Evolutionary conservation across 148 eudicot species (phyloP), one percentile per base, ranked within the genome.

Genomic region (Bassia scoparia): DNA sequence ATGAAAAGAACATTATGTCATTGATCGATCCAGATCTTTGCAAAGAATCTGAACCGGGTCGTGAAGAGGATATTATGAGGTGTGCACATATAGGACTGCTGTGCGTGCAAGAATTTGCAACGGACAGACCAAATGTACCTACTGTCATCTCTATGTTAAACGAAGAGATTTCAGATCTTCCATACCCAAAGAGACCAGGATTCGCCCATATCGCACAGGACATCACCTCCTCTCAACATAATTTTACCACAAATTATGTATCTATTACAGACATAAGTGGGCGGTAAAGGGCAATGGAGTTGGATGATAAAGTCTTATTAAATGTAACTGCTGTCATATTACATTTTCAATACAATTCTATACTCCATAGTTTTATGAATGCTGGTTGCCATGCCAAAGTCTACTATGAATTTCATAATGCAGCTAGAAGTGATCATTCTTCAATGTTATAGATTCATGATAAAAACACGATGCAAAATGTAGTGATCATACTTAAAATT

Each of bases 31-130:
- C 81, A 38, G 27, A 16, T 9, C 41, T 76, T 35, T 23, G 14
- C 9, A 16, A 60, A 12, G 50, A 59, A 24, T 33, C 63, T 71
- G 62, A 66, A 41, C 21, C 31, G 68, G 18, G 18, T 14, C 17
- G 53, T 26, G 77, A 73, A 59, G 43, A 37, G 27, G 71, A 81
- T 5, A 72, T 76, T 44, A 61, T 53, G 64, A 80, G 76, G 63
- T 83, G 83, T 67, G 50, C 74, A 71, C 74, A 78, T 16, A 62
- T 84, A 24, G 86, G 82, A 38, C 67, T 84, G 26, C n/a, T 84
- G 54, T 78, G 86, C 35, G 80, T 84, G 49, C 86, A 81, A 72
- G 82, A 80, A 34, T 64, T 59, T 12, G 83, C 83, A 29, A 76
- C 50, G 21, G 76, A 79, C 62, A 70, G 86, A 73, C 83, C 83